Conservation (phyloP, 805 yeast species). For the Sungouiella thailandica region DNA sequence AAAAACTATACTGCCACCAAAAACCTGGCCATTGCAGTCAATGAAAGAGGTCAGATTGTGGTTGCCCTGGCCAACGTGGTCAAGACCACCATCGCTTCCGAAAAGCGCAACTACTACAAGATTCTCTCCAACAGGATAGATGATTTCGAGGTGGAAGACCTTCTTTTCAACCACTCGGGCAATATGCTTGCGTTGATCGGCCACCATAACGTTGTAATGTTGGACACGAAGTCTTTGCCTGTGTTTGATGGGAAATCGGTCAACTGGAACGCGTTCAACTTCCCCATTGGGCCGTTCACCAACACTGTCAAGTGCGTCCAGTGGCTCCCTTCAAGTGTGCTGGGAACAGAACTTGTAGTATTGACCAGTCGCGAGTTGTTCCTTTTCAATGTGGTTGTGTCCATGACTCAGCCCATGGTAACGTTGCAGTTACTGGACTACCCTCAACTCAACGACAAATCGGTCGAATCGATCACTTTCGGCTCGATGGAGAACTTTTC, state of each 20-base stretch:
- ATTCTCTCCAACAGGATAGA: conserved; percentile 1
- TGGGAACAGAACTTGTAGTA: conserved; percentile 10
- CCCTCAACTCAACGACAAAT: conserved; percentile 3
- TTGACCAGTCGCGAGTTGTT: conserved; percentile 7
- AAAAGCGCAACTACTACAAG: conserved; percentile 4
- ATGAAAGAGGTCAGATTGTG: conserved; percentile 4
- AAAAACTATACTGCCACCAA: conserved; percentile 4
- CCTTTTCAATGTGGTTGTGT: conserved; percentile 11
- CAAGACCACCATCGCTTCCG: conserved; percentile 3
- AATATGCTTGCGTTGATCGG: conserved; percentile 12
- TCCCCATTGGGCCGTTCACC: conserved; percentile 1
- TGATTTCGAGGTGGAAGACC: conserved; percentile 3
- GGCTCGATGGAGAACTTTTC: conserved; percentile 11
- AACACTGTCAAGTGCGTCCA: conserved; percentile 3
- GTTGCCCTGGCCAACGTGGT: conserved; percentile 9
- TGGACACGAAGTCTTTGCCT: conserved; percentile 5
- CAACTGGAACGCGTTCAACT: conserved; percentile 4
- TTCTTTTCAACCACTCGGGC: conserved; percentile 7
- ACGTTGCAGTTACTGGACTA: conserved; percentile 3
- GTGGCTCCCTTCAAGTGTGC: conserved; percentile 15
- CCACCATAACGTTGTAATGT: conserved; percentile 3
- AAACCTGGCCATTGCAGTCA: conserved; percentile 5
- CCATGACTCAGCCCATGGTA: conserved; percentile 8
- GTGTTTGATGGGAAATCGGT: conserved; percentile 3
- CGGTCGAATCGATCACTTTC: conserved; percentile 11